Conservation (phyloP, 225 moss, liverwort and hornwort species). For the Physcomitrellopsis africana region DNA sequence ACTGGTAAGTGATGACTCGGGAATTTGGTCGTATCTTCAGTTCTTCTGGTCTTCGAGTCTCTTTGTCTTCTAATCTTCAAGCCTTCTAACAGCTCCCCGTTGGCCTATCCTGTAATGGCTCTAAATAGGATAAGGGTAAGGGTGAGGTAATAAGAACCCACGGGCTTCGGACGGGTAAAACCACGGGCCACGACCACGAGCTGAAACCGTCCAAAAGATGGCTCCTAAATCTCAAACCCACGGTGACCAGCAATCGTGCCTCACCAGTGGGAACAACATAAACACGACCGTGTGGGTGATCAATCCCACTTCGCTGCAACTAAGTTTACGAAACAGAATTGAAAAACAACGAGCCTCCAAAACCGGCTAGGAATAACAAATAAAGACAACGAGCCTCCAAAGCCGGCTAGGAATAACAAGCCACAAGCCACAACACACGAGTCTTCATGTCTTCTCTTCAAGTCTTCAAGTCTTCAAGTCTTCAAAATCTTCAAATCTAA, state of each 20-base stretch:
- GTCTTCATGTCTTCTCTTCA: neutral
- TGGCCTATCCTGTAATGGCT: no score
- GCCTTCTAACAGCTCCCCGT: no score
- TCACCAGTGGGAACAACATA: slow-evolving; percentile 4
- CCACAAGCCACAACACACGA: neutral
- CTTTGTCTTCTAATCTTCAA: no score
- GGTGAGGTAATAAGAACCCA: neutral
- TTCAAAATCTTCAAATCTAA: neutral
- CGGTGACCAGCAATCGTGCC: neutral
- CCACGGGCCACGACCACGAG: neutral
- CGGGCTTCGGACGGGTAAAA: slow-evolving; percentile 15
- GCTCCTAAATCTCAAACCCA: neutral
- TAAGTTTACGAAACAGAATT: neutral
- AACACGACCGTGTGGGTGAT: neutral
- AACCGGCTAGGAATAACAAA: neutral
- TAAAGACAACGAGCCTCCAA: no score
- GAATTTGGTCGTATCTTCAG: no score
- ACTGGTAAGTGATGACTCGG: no score
- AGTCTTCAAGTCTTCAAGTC: neutral
- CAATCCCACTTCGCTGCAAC: neutral
- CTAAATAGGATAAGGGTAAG: neutral
- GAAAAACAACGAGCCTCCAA: slow-evolving; percentile 5
- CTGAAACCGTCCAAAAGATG: neutral
- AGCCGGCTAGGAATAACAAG: no score
- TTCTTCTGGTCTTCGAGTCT: no score